Base-by-base conservation (phyloP, 2,329 filamentous ascomycete species). In the Davidsoniella eucalypti region DNA sequence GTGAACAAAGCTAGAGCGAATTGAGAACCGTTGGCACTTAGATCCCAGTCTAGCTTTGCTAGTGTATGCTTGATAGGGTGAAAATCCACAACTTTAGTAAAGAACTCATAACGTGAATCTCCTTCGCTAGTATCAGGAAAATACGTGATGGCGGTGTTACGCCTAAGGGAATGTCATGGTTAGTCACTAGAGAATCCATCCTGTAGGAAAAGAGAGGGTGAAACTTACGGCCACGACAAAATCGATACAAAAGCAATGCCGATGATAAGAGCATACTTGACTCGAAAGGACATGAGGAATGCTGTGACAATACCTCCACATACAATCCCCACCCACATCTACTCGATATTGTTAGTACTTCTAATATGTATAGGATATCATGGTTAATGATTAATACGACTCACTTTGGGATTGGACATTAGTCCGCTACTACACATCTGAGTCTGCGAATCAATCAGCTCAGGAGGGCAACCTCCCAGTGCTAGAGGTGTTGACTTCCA, bases 271-370 rank as follows among this genome's bases (percentile, higher is more conserved):
- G 82, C 80, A 50, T 81, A 80, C 61, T 85, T 86, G 64, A 86
- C 70, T 38, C 80, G 76, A 61, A 82, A 87, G 16, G 82, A 75
- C 82, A 87, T 87, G 64, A 94, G 76, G 56, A 90, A 75, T 4
- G 83, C 78, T 0, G 86, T 90, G 37, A 93, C 63, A 43, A 94
- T 70, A 33, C 86, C 85, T 12, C 87, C 85, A 49, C 81, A 78
- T 60, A 87, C 80, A 55, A 94, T 82, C 9, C 84, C 87, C 49
- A 93, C 76, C 87, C 87, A 94, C 72, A 93, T 68, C 76, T 80
- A 53, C 25, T 38, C n/a, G n/a, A 16, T 26, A 25, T 29, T 29
- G 26, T 47, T 18, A 50, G 23, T 48, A 42, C 49, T 51, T 41
- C 17, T 17, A 18, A 17, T 29, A 10, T 18, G 33, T 26, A 23